phyloP scores from a whole-genome alignment of 306 rosid species.

The Begonia masoniana region DNA sequence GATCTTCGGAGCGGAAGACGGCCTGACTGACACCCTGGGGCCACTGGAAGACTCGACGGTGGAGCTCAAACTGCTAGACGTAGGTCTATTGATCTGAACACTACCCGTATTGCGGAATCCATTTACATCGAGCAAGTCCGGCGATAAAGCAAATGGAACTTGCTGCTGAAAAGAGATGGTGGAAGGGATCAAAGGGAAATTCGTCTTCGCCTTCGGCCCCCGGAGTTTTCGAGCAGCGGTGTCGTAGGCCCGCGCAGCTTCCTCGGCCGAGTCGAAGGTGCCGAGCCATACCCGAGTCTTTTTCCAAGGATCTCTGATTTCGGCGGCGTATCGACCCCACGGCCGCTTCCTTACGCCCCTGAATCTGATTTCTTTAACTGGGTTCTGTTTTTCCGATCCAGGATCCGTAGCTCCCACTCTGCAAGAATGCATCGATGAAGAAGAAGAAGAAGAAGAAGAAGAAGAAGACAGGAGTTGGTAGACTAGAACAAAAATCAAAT shows the following conservation, averaged over 20 bases:
- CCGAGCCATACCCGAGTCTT: slow-evolving; percentile 89
- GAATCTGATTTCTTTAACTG: slow-evolving; percentile 37
- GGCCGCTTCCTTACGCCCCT: slow-evolving; percentile 89
- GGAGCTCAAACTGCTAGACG: slow-evolving; percentile 80
- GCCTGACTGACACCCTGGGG: slow-evolving; percentile 32
- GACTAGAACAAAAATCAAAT: slow-evolving; percentile 9
- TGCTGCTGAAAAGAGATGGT: slow-evolving; percentile 13
- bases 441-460: not conserved
- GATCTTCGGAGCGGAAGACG: slow-evolving; percentile 8
- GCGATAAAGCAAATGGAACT: slow-evolving; percentile 14
- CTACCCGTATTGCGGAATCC: slow-evolving; percentile 29
- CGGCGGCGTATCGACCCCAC: slow-evolving; percentile 92
- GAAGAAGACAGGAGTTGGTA: slow-evolving; percentile 17
- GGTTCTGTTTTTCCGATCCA: slow-evolving; percentile 3
- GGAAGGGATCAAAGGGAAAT: slow-evolving; percentile 27
- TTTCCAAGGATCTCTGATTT: slow-evolving; percentile 87
- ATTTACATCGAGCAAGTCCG: slow-evolving; percentile 13
- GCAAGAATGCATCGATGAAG: slow-evolving; percentile 27
- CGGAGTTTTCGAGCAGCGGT: slow-evolving; percentile 64
- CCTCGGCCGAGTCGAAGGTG: slow-evolving; percentile 70
- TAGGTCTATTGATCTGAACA: slow-evolving; percentile 43
- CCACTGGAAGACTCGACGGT: slow-evolving; percentile 88
- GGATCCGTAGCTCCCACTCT: slow-evolving; percentile 43
- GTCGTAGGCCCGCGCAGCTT: slow-evolving; percentile 80
- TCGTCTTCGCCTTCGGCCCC: slow-evolving; percentile 73